Base-by-base conservation (phyloP, 192 early-diverging fungal genomes). In the Neocallimastix lanati region DNA sequence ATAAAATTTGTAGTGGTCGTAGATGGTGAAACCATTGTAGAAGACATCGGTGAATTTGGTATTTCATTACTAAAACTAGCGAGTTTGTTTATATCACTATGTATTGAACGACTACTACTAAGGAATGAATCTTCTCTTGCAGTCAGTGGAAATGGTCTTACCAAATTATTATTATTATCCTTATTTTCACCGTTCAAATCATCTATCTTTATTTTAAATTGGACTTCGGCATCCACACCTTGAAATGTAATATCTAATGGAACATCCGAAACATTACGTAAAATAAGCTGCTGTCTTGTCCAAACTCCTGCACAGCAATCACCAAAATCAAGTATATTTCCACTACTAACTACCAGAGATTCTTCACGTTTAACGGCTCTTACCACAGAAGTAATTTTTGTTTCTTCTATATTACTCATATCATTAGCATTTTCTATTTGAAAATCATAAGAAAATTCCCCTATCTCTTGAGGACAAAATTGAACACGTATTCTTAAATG, bases 401-500 rank as follows among this genome's bases (percentile, higher is more conserved):
- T 67, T 67, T 67, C 50, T n/a, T 67, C 50, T 0, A 67, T 16
- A 67, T 67, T 67, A 67, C 25, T 67, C 50, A 67, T 67, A 67
- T 67, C 25, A 9, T 67, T 67, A 11, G 50, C 50, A 67, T 67
- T 67, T 67, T 67, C 50, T 9, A 67, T 67, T 67, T 94, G 91
- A 15, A 99, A 82, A 30, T 96, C 93, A 83, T 94, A 96, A 29
- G 88, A 87, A 83, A 94, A 97, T 82, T 99, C 97, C 13, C 97
- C 97, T 13, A 92, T 87, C 28, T 94, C 93, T 33, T 86, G 91
- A 28, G 97, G 50, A 67, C 50, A 25, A 21, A 67, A 67, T 67
- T 67, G 21, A n/a, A 67, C 50, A 67, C 50, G 50, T 21, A 67
- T 67, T 67, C 50, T 67, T n/a, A 67, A 27, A 67, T 67, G 50